Evolutionary conservation across 1,139 yeast genomes (phyloP).

Genomic region (Diutina pseudorugosa): DNA sequence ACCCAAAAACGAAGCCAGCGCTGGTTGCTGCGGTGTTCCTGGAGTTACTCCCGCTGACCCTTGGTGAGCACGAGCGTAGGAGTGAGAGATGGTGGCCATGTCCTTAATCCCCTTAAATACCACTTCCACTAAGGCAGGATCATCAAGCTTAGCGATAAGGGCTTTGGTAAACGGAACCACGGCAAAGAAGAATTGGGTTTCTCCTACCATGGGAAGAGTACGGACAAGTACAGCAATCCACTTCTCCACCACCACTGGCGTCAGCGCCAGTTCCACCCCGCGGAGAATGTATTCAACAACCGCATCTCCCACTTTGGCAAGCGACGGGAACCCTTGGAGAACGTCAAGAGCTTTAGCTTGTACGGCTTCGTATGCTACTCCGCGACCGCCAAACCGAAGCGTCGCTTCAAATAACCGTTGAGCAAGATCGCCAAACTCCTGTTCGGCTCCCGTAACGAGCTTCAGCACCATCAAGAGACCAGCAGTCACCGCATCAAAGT

Average conservation of each 20-base stretch:
- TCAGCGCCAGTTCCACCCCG: not conserved
- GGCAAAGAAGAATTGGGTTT: constrained; percentile 2
- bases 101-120: not conserved
- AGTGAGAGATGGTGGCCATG: not conserved
- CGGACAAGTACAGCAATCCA: not conserved
- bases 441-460: not conserved
- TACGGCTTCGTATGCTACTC: not conserved
- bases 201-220: not conserved
- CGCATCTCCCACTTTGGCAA: not conserved
- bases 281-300: not conserved
- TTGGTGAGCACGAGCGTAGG: constrained; percentile 1
- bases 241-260: not conserved
- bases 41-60: not conserved
- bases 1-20: not conserved
- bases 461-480: not conserved
- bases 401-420: not conserved
- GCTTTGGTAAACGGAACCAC: constrained; percentile 1
- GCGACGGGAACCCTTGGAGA: not conserved
- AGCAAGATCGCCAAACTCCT: not conserved
- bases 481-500: not conserved
- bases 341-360: not conserved
- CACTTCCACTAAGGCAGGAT: not conserved
- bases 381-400: not conserved
- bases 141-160: not conserved
- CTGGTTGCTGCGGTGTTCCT: not conserved